Evolutionary conservation across 345 rosid genomes (phyloP), one percentile per base, ranked within the genome.

Genomic region (Pugionium dolabratum): DNA sequence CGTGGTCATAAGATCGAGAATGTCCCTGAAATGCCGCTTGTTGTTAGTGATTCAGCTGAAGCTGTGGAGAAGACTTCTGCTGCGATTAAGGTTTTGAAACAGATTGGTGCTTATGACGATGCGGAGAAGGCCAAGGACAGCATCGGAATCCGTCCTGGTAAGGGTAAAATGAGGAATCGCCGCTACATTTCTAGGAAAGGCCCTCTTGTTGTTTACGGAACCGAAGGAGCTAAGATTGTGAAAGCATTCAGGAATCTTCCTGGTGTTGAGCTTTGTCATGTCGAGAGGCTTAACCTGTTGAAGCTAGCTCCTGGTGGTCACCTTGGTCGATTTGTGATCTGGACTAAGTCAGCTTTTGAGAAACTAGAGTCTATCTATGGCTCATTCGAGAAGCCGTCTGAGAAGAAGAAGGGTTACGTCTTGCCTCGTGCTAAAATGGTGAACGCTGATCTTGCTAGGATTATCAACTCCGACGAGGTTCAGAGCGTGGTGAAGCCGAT

Each of bases 231-330:
- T 0, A 88, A 88, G 81, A 79, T 94, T 1, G 93, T 86, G n/a
- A 88, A 88, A 80, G 95, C 97, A 0, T 94, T 94, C 71, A 63
- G 99, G 58, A 94, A 94, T 70, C 82, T 94, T 68, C 95, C 99
- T 0, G 99, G 99, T 9, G 96, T 94, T 4, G 99, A 94, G 76
- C 79, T 94, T 1, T 89, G 86, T 27, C 92, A 89, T 36, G 95
- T 90, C 1, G 95, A 90, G 61, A 79, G 99, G 55, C 83, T 94
- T 35, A 90, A 84, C 47, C 75, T 94, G 51, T 67, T 90, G 78
- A 94, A 88, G 74, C 76, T 94, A 3, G 97, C 99, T 25, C 99
- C 99, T 4, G 99, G 99, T 69, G 99, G 99, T 9, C 99, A 94
- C 64, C 82, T 94, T 1, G 99, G 99, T 9, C 68, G 99, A 59